Conservation (phyloP, 2,329 filamentous ascomycete species). For the Ophiostoma triangulosporum region DNA sequence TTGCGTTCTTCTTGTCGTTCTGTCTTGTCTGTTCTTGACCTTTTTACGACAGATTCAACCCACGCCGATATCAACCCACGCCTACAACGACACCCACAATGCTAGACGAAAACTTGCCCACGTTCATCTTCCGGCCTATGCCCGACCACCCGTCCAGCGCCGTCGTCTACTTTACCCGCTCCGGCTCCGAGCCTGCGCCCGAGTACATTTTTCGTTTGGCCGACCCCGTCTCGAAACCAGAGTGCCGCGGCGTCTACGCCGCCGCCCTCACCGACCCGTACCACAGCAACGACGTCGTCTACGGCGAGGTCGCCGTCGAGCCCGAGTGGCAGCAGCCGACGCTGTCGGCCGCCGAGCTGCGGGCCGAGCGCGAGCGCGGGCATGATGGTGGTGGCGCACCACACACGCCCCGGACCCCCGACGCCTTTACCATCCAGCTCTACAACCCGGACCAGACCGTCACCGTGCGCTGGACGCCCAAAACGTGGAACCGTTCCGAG, state of each 20-base stretch:
- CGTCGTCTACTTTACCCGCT: constrained; percentile 48
- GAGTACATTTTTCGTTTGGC: constrained; percentile 70
- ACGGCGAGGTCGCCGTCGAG: constrained; percentile 70
- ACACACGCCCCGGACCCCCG: constrained; percentile 60
- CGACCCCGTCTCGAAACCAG: constrained; percentile 50
- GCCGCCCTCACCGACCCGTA: constrained; percentile 73
- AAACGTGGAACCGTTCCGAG: constrained; percentile 67
- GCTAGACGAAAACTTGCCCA: constrained; percentile 91
- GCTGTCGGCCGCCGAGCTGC: constrained; percentile 67
- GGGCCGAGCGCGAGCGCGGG: constrained; percentile 30
- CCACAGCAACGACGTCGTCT: constrained; percentile 61
- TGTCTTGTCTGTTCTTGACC: no score
- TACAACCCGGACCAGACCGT: constrained; percentile 90
- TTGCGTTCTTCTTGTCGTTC: no score
- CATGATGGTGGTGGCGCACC: constrained; percentile 31
- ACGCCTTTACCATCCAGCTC: constrained; percentile 69
- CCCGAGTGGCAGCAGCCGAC: constrained; percentile 79
- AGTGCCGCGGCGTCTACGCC: constrained; percentile 72
- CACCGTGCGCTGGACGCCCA: constrained; percentile 53
- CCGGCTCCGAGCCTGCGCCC: constrained; percentile 67
- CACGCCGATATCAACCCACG: no score
- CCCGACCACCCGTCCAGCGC: constrained; percentile 41
- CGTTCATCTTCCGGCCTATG: constrained; percentile 40
- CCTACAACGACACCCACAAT: no score
- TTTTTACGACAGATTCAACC: not conserved